A percentile compares a stretch with the other conserved stretches of the same genome.
Conservation (phyloP, 495 filamentous ascomycete genomes). For the Xylaria intraflava region DNA sequence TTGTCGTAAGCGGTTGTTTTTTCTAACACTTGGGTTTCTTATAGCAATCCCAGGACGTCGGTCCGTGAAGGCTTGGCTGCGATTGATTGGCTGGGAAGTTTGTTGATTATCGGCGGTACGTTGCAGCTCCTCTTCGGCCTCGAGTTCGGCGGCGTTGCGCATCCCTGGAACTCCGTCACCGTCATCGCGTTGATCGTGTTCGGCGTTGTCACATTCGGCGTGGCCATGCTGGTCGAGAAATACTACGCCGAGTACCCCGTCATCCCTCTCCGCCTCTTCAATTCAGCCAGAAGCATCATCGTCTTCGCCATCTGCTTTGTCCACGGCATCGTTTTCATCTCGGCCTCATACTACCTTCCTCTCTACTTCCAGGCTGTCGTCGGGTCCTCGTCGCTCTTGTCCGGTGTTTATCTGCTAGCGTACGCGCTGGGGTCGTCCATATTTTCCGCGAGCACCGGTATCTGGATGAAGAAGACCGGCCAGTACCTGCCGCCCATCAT, state of each 20-base stretch:
- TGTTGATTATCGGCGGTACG: constrained; percentile 61
- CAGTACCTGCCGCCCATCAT: constrained; percentile 46
- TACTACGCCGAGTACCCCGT: constrained; percentile 66
- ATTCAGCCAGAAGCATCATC: constrained; percentile 52
- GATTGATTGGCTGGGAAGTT: constrained; percentile 67
- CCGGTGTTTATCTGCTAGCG: constrained; percentile 70
- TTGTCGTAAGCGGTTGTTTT: too few species aligned
- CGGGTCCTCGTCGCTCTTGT: constrained; percentile 59
- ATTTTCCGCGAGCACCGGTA: constrained; percentile 51
- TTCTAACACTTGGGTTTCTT: neutral
- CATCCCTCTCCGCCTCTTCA: constrained; percentile 65
- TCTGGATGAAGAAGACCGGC: constrained; percentile 66
- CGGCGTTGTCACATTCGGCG: constrained; percentile 49
- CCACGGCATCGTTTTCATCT: constrained; percentile 65
- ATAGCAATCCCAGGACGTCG: constrained; percentile 56
- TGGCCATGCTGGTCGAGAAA: constrained; percentile 62
- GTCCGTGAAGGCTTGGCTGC: constrained; percentile 58
- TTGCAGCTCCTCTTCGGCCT: constrained; percentile 74
- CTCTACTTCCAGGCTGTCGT: constrained; percentile 71
- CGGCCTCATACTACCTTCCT: constrained; percentile 63
- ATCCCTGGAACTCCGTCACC: constrained; percentile 64
- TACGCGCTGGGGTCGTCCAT: constrained; percentile 64
- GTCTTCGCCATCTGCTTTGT: constrained; percentile 51
- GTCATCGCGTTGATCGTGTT: constrained; percentile 74
- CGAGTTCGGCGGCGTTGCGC: constrained; percentile 64